phyloP scores from a whole-genome alignment of 306 rosid species.

The Astragalus glycyphyllos region DNA sequence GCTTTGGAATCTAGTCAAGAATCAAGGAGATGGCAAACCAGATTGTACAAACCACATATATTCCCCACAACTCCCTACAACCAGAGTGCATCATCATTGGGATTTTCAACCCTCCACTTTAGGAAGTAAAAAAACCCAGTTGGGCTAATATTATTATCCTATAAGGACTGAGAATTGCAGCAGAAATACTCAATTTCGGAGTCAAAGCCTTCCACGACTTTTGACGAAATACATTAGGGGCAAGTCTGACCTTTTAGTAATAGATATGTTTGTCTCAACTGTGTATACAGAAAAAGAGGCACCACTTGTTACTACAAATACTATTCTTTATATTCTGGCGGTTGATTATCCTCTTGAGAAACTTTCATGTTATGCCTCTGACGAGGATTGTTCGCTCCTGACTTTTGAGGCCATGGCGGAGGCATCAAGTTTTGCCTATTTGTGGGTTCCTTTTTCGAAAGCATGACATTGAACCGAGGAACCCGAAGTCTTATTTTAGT shows the following conservation, averaged over 20 bases:
- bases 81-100: no score
- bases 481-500: slow-evolving; percentile 76
- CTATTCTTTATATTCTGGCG: slow-evolving; percentile 77
- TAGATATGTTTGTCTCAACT: slow-evolving; percentile 79
- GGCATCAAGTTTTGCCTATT: slow-evolving; percentile 82
- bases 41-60: no score
- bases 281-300: slow-evolving; percentile 88
- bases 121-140: no score
- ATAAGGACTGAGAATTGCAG: no score
- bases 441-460: slow-evolving; percentile 87
- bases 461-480: slow-evolving; percentile 80
- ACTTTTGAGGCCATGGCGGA: slow-evolving; percentile 92
- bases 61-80: no score
- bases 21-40: no score
- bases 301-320: slow-evolving; percentile 82
- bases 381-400: slow-evolving; percentile 82
- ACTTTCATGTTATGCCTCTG: slow-evolving; percentile 85
- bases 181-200: no score
- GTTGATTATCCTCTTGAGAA: slow-evolving; percentile 82
- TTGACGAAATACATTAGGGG: no score
- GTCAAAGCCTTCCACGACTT: no score
- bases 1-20: no score
- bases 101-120: no score
- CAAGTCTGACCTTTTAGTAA: slow-evolving; percentile 82
- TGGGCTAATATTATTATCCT: no score